Evolutionary conservation across 2,329 filamentous ascomycete species (phyloP).

Genomic region (Bipolaris victoriae): DNA sequence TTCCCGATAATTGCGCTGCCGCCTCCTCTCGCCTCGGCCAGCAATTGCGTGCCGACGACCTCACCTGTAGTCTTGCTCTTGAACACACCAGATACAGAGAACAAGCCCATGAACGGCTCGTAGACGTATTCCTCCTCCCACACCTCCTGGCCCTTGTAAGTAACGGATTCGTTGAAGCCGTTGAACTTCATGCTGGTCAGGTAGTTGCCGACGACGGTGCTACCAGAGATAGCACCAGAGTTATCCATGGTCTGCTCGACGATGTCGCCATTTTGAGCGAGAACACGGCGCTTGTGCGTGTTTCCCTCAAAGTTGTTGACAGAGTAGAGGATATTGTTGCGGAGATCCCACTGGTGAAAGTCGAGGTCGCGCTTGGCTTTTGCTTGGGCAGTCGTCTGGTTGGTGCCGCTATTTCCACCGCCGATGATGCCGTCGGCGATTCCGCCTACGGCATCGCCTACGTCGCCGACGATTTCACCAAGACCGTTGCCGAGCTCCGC

Average conservation of each 20-base stretch:
- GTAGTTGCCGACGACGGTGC: conserved; percentile 58
- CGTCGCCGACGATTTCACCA: conserved; percentile 55
- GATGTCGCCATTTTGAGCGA: conserved; percentile 62
- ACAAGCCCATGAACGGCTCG: conserved; percentile 58
- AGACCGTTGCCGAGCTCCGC: conserved; percentile 61
- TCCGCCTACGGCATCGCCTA: conserved; percentile 34
- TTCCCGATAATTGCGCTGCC: conserved; percentile 58
- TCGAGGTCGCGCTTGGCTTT: conserved; percentile 40
- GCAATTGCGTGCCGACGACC: conserved; percentile 59
- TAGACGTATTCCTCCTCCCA: conserved; percentile 63
- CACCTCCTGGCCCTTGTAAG: conserved; percentile 53
- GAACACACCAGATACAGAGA: conserved; percentile 54
- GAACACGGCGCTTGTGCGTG: conserved; percentile 60
- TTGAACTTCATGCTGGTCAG: conserved; percentile 61
- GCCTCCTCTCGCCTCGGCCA: conserved; percentile 61
- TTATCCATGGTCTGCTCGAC: conserved; percentile 63
- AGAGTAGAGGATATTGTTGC: conserved; percentile 65
- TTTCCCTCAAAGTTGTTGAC: conserved; percentile 65
- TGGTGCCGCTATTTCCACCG: conserved; percentile 1
- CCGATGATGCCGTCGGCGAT: conserved; percentile 27
- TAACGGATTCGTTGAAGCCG: conserved; percentile 54
- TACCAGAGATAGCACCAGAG: conserved; percentile 55
- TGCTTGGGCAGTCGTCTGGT: conserved; percentile 18
- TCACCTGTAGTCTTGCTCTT: conserved; percentile 56
- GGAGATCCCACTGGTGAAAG: conserved; percentile 55